Base-by-base conservation (phyloP, 1,139 yeast genomes). In the Nadsonia commutata region DNA sequence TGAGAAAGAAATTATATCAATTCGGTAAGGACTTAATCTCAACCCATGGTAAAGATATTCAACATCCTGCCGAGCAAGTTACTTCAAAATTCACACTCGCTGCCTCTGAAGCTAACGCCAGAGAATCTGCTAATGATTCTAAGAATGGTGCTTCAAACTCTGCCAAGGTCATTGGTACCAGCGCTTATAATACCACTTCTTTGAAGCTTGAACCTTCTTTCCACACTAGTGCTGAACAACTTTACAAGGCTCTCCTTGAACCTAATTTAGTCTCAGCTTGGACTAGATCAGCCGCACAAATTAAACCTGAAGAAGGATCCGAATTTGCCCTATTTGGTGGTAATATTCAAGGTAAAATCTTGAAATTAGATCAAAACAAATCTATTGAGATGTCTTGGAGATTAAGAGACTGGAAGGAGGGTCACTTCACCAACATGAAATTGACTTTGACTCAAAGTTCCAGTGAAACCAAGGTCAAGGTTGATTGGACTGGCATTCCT, bases 401-500 rank as follows among this genome's bases (percentile, higher is more conserved):
- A 58, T 67, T 90, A 50, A 74, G 72, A 43, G 85, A 81, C 55
- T 90, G 99, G 99, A 82, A 81, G 57, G 64, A 67, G 11, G 94
- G 83, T 21, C 94, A 84, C 59, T 80, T 58, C 58, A 94, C 96
- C 2, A 70, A 68, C 19, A 66, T 90, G 53, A 71, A 68, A 37
- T 71, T 88, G 52, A 70, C 66, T 38, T 72, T 93, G 49, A 74
- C 74, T 45, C 85, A 84, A 59, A 93, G 93, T 20, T 70, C 76
- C 17, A 75, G 81, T 39, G 97, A 88, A 55, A 90, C 98, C 16
- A 76, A 72, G 46, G 68, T 88, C 67, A 75, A 79, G 47, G 90
- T 86, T 33, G 69, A 72, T 46, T 84, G 90, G 75, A 68, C 76
- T 19, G 96, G 96, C n/a, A 80, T 90, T 42, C 98, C 98, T 18